Percentiles rank a stretch among this genome's conserved stretches.
Conservation (phyloP, 2,329 filamentous ascomycete species). For the Colletotrichum tropicicola region DNA sequence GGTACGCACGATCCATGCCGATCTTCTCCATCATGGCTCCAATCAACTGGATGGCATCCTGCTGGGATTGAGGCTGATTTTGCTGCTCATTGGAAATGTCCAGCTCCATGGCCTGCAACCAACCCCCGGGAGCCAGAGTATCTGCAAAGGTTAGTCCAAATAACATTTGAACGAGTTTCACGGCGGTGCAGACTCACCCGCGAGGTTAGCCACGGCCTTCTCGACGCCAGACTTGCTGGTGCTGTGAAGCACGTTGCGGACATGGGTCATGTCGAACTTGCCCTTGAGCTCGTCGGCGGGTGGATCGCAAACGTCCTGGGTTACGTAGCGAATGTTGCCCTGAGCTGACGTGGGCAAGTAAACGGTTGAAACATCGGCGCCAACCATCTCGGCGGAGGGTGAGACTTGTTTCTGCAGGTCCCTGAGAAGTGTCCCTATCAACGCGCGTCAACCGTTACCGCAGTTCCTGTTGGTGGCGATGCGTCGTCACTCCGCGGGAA, state of each 20-base stretch:
- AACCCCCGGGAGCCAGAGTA: constrained; percentile 24
- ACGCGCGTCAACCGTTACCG: not conserved
- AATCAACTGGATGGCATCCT: constrained; percentile 9
- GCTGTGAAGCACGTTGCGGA: constrained; percentile 23
- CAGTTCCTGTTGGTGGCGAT: too few relatives aligned
- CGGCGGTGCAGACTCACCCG: not conserved
- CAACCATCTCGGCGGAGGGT: constrained; percentile 27
- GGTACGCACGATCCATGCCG: constrained; percentile 8
- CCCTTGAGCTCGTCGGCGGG: not conserved
- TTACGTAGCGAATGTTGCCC: constrained; percentile 27
- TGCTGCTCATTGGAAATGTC: not conserved
- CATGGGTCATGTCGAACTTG: constrained; percentile 20
- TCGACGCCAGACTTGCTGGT: constrained; percentile 2
- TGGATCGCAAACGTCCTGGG: constrained; percentile 22
- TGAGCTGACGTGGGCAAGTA: constrained; percentile 20
- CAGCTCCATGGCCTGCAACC: constrained; percentile 27
- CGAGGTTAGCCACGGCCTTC: constrained; percentile 12
- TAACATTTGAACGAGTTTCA: not conserved
- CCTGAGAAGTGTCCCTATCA: constrained; percentile 25
- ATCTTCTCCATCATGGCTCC: constrained; percentile 11
- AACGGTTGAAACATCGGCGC: constrained; percentile 21
- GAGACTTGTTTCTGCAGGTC: constrained; percentile 30
- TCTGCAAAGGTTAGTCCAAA: not conserved
- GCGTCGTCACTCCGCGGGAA: not conserved
- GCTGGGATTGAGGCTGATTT: not conserved